phyloP scores from a whole-genome alignment of 345 rosid species.

The Bruguiera gymnorhiza region DNA sequence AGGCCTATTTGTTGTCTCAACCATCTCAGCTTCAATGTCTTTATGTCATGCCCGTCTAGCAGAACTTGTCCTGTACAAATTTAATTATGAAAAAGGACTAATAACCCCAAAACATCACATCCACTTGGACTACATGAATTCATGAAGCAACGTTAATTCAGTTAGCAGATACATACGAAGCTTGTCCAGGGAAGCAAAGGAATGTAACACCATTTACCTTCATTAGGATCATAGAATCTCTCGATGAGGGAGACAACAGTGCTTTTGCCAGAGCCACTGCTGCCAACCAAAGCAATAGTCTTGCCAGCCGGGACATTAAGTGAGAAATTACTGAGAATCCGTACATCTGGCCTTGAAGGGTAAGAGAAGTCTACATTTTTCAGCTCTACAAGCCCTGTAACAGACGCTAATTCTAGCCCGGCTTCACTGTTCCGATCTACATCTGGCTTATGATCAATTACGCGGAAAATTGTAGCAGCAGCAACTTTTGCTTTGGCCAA shows the following conservation, averaged over 20 bases:
- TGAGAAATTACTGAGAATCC: constrained; percentile 64
- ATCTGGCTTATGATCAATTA: constrained; percentile 76
- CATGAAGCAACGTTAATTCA: constrained; percentile 17
- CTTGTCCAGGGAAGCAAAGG: constrained; percentile 5
- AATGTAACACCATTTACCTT: constrained; percentile 45
- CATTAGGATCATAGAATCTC: constrained; percentile 84
- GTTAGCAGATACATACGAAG: constrained; percentile 9
- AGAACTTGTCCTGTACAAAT: constrained; percentile 69
- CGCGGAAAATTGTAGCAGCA: constrained; percentile 80
- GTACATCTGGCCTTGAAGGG: constrained; percentile 84
- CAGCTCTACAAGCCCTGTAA: constrained; percentile 74
- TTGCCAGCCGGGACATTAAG: constrained; percentile 91
- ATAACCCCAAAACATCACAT: not conserved
- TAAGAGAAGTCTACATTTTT: constrained; percentile 81
- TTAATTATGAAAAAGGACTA: not conserved
- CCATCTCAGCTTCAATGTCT: constrained; percentile 80
- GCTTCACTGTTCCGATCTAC: constrained; percentile 64
- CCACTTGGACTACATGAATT: constrained; percentile 9
- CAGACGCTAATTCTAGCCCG: constrained; percentile 61
- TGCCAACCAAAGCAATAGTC: constrained; percentile 94
- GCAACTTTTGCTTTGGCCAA: constrained; percentile 92
- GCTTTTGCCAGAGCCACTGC: constrained; percentile 99
- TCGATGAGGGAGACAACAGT: constrained; percentile 93
- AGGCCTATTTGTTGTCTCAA: constrained; percentile 94
- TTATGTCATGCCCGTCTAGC: constrained; percentile 83